A percentile compares a stretch with the other conserved stretches of the same genome.
phyloP scores from a whole-genome alignment of 1,284 basidiomycete genomes.

The Ustilago bromivora region DNA sequence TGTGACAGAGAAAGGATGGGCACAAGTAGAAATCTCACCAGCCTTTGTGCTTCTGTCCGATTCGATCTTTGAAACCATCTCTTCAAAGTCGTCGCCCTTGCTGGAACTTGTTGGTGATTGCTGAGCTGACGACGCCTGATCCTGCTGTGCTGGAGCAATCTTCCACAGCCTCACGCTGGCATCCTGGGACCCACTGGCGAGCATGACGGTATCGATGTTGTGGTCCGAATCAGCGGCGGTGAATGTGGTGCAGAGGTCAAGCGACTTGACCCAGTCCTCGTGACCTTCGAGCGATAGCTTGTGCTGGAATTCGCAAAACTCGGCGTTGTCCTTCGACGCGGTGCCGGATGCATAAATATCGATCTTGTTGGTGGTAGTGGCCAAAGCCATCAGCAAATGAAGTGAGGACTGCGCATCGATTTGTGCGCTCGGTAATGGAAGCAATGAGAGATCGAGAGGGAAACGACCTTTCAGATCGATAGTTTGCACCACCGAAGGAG shows the following conservation, averaged over 20 bases:
- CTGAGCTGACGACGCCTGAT: background rate
- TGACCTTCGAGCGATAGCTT: conserved; percentile 61
- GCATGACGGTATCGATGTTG: conserved; percentile 36
- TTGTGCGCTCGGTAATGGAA: conserved; percentile 32
- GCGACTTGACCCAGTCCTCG: conserved; percentile 67
- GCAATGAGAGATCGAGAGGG: conserved; percentile 62
- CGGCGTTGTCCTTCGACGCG: background rate
- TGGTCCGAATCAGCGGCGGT: conserved; percentile 8
- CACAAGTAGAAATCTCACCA: conserved; percentile 52
- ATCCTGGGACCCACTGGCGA: conserved; percentile 66
- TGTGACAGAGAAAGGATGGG: conserved; percentile 30
- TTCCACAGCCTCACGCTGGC: conserved; percentile 65
- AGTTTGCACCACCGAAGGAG: conserved; percentile 37
- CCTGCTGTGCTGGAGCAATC: conserved; percentile 24
- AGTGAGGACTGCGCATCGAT: background rate
- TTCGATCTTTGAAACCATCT: conserved; percentile 60
- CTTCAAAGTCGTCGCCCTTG: conserved; percentile 61
- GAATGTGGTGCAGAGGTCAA: conserved; percentile 55
- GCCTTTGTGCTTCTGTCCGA: conserved; percentile 42
- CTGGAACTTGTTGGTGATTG: conserved; percentile 2
- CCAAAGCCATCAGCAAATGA: conserved; percentile 55
- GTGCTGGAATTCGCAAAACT: conserved; percentile 32
- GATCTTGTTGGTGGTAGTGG: conserved; percentile 60
- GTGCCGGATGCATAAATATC: conserved; percentile 44
- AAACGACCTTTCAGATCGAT: conserved; percentile 54